A percentile compares a stretch with the other conserved stretches of the same genome.
These are phyloP conservation scores for Tetracentron sinense DNA, from an alignment of 164 flowering plant species.

Conservation along the genomic window DNA sequence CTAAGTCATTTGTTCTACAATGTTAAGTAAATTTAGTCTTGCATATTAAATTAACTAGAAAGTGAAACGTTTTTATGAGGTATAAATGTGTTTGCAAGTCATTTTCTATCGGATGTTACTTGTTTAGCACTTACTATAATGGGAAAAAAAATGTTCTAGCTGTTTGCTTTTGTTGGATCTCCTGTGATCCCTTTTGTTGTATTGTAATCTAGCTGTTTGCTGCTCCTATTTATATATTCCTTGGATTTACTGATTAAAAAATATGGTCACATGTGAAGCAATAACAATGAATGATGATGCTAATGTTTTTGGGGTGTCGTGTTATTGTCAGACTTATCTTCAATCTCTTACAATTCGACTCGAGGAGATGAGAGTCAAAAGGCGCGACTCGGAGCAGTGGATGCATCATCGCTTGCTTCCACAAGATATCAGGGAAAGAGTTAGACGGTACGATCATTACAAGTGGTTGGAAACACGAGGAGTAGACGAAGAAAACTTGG, in stretches of 20 bases:
- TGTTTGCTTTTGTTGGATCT: too few relatives aligned
- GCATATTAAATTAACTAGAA: too few relatives aligned
- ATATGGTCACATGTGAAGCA: not conserved
- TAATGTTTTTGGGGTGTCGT: constrained; percentile 9
- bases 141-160: not conserved
- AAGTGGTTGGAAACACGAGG: constrained; percentile 99
- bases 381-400: constrained; percentile 99
- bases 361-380: constrained; percentile 97
- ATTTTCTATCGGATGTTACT: not conserved
- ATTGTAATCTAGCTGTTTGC: too few relatives aligned
- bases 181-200: too few relatives aligned
- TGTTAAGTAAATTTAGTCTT: too few relatives aligned
- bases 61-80: not conserved
- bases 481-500: constrained; percentile 91
- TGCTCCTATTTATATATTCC: too few relatives aligned
- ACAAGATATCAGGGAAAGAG: constrained; percentile 87
- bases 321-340: constrained; percentile 80
- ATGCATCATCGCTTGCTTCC: constrained; percentile 99
- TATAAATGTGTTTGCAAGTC: not conserved
- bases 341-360: constrained; percentile 92
- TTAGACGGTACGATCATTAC: constrained; percentile 95
- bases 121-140: too few relatives aligned
- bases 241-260: too few relatives aligned
- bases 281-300: not conserved
- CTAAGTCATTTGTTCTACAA: too few relatives aligned